A percentile compares a stretch with the other conserved stretches of the same genome.
phyloP scores from a whole-genome alignment of 139 green algal genomes.

The Astrephomene gubernaculifera region DNA sequence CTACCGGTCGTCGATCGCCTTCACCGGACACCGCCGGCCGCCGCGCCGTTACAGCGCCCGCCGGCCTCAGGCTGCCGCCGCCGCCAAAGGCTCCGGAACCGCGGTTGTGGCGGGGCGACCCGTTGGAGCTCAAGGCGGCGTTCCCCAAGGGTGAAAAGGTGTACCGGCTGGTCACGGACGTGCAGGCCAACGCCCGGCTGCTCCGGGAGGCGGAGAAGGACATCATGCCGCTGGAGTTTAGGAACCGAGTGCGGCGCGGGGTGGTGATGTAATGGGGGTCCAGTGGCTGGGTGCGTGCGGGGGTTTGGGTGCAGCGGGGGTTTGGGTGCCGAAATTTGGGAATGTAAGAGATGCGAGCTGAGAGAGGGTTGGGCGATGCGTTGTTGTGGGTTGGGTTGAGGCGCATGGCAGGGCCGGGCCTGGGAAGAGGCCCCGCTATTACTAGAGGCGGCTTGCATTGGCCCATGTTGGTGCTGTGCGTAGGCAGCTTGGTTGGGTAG shows the following conservation, averaged over 20 bases:
- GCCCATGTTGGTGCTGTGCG: no score
- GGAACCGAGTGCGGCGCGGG: neutral
- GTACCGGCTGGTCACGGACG: slow-evolving; percentile 27
- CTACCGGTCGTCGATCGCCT: no score
- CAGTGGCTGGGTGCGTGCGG: no score
- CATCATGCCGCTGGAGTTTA: slow-evolving; percentile 26
- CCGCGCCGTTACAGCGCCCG: slow-evolving; percentile 26
- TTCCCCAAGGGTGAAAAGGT: slow-evolving; percentile 34
- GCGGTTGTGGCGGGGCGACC: slow-evolving; percentile 30
- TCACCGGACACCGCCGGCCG: neutral
- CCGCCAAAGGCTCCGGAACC: neutral
- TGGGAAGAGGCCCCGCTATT: no score
- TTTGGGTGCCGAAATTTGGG: no score
- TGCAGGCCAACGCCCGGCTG: slow-evolving; percentile 9
- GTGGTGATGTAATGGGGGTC: slow-evolving; percentile 25
- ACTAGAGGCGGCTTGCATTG: no score
- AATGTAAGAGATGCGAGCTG: no score
- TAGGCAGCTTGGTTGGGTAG: no score
- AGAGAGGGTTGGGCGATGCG: no score
- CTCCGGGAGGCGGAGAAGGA: slow-evolving; percentile 18
- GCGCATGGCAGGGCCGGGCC: no score
- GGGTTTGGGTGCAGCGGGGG: no score
- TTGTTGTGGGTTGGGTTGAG: no score
- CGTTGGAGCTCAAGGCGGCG: slow-evolving; percentile 2
- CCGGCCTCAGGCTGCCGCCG: neutral